Conservation (phyloP, 805 yeast genomes). For the Maudiozyma saulgeensis region DNA sequence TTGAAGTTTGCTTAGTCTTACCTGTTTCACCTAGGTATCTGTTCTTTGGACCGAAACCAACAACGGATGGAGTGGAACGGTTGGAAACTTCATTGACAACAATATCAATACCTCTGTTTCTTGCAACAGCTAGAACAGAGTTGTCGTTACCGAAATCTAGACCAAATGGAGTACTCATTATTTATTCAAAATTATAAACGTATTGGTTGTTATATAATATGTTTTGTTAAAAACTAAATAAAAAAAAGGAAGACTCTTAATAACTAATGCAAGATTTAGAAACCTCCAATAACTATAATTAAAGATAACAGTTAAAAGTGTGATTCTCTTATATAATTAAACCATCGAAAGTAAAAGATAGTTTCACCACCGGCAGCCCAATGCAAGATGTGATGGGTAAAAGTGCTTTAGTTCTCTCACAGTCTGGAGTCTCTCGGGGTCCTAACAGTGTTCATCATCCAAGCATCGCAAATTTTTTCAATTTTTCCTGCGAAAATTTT, state of each 20-base stretch:
- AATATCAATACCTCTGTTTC: slow-evolving; percentile 96
- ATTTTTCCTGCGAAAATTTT: background rate
- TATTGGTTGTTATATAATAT: background rate
- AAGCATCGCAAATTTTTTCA: background rate
- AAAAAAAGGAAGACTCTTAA: background rate
- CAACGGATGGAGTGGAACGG: slow-evolving; percentile 87
- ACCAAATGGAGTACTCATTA: slow-evolving; percentile 91
- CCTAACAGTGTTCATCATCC: background rate
- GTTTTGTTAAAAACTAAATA: background rate
- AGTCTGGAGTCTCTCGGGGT: background rate
- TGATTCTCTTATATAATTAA: no score
- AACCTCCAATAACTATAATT: no score
- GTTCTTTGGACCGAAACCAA: slow-evolving; percentile 84
- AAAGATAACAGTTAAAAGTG: no score
- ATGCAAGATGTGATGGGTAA: background rate
- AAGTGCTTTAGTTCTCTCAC: background rate
- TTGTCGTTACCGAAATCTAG: slow-evolving; percentile 94
- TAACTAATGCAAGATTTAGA: no score
- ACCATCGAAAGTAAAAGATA: background rate
- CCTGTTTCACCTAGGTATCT: slow-evolving; percentile 94
- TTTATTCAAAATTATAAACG: slow-evolving; percentile 6
- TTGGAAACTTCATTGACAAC: slow-evolving; percentile 97
- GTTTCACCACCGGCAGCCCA: background rate
- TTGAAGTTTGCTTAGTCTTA: slow-evolving; percentile 92
- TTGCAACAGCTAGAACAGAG: slow-evolving; percentile 92